Base-by-base conservation (phyloP, 1,284 basidiomycete genomes). In the Fomitopsis palustris region DNA sequence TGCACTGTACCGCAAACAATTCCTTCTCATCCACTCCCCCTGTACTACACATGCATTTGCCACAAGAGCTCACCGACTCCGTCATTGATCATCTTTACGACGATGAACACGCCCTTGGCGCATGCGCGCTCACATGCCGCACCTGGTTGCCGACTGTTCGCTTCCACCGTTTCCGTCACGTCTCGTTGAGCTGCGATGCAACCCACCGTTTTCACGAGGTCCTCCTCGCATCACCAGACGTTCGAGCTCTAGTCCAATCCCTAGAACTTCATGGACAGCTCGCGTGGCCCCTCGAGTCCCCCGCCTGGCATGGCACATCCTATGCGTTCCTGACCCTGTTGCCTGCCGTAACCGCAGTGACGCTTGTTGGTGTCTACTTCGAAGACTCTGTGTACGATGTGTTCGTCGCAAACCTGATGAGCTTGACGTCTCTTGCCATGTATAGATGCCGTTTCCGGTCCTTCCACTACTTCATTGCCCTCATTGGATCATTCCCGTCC, bases 111-210 rank as follows among this genome's bases (percentile, higher is more conserved):
- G 25, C 66, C 9, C 61, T 67, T 39, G 27, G 56, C 19, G 61
- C 63, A 6, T 67, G 66, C 55, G 60, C 61, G 43, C 61, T 67
- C 1, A 56, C 47, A 4, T 52, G 56, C 21, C 56, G 47, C 35
- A 25, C 37, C 4, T 57, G 45, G 47, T 47, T 72, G 33, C 67
- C 67, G 19, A 56, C 70, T 23, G 63, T 68, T 21, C 70, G 72
- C 14, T 68, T 68, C 58, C 70, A 74, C 59, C 66, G 75, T 33
- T 74, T 65, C 56, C 56, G 53, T 25, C 42, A 47, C 55, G 47
- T 42, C 6, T n/a, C 45, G 7, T 8, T 39, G 23, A 41, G 38
- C 37, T 23, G 21, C 53, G 53, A 39, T 8, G 37, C 53, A 10
- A 41, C 35, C 6, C 35, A 12, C 2, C 23, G 16, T 14, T 39